phyloP scores from a whole-genome alignment of 2,329 filamentous ascomycete genomes.

The Coniosporium tulheliwenetii region DNA sequence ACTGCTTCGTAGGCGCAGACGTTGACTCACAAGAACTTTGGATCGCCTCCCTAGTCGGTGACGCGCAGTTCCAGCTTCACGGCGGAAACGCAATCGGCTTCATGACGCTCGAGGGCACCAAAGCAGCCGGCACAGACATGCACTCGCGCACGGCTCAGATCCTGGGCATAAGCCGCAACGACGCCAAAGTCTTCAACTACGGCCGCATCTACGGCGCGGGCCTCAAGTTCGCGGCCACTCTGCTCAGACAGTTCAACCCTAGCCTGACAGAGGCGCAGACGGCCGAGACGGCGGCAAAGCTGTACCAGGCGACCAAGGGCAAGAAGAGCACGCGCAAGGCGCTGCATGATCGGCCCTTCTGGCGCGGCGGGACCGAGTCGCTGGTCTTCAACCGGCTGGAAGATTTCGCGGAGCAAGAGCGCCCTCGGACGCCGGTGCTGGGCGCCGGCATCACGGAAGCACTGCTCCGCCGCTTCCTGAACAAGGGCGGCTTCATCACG shows the following conservation, averaged over 20 bases:
- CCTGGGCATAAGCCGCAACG: constrained; percentile 81
- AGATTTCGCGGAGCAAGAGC: constrained; percentile 91
- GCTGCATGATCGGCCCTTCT: constrained; percentile 64
- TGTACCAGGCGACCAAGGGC: constrained; percentile 86
- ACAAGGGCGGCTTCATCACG: constrained; percentile 82
- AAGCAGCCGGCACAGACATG: constrained; percentile 82
- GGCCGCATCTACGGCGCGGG: constrained; percentile 98
- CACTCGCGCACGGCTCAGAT: constrained; percentile 90
- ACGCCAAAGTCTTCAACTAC: constrained; percentile 98
- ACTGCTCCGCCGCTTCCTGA: constrained; percentile 73
- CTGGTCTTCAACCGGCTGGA: constrained; percentile 98
- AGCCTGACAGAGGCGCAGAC: constrained; percentile 67
- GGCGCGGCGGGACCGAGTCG: constrained; percentile 90
- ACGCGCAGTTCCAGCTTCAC: constrained; percentile 87
- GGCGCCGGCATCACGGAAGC: constrained; percentile 95
- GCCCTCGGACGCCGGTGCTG: constrained; percentile 77
- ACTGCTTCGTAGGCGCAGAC: constrained; percentile 89
- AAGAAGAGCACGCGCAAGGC: constrained; percentile 62
- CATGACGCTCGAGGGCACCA: constrained; percentile 96
- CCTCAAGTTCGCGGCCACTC: constrained; percentile 76
- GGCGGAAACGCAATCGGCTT: constrained; percentile 96
- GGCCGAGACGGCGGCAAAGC: constrained; percentile 53
- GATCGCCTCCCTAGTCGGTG: constrained; percentile 91
- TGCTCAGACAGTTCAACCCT: constrained; percentile 89
- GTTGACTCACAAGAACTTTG: constrained; percentile 96